Base-by-base conservation (phyloP, 2,329 filamentous ascomycete species). In the Diaporthe nobilis region DNA sequence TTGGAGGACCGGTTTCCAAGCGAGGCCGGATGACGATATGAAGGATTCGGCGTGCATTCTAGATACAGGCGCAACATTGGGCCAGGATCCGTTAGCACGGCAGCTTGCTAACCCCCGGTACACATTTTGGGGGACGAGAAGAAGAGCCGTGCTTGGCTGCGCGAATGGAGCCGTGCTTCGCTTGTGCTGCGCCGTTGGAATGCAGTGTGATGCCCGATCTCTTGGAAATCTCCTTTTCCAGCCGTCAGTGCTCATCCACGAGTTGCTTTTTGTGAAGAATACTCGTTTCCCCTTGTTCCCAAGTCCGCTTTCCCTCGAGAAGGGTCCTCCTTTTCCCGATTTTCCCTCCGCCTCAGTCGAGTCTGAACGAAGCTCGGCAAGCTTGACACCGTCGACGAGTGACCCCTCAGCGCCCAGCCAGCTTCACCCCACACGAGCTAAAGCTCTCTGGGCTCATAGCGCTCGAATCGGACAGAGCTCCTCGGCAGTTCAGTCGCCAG, bases 71-170 rank as follows among this genome's bases (percentile, higher is more conserved):
- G 71, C 58, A 65, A 65, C 28, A 73, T 44, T 65, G 58, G 71
- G 71, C 71, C 71, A 73, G 71, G 71, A 73, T 73, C 57, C 47
- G 13, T 47, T 63, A 42, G 71, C 71, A 72, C 34, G 49, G n/a
- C 55, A 63, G 42, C 28, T 61, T 72, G 12, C 31, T 10, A 25
- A 25, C n/a, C 57, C 34, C 34, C 25, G 10, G 17, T 25, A 37
- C n/a, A 39, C 39, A 37, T 25, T 17, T 34, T 34, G 39, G 28
- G 28, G 39, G 22, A 49, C 31, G 47, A 53, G 55, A 72, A 72
- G 71, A 72, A 72, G 71, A 72, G 71, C 71, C 58, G 44, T 70
- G 61, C 61, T 49, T 67, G 61, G 61, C 61, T 65, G 13, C 20
- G 39, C 13, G 25, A 2, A 22, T 44, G 58, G 58, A 25, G 58